These are phyloP conservation scores for Neurospora sublineolata DNA, from an alignment of 495 filamentous ascomycete species.

Conservation along the genomic window DNA sequence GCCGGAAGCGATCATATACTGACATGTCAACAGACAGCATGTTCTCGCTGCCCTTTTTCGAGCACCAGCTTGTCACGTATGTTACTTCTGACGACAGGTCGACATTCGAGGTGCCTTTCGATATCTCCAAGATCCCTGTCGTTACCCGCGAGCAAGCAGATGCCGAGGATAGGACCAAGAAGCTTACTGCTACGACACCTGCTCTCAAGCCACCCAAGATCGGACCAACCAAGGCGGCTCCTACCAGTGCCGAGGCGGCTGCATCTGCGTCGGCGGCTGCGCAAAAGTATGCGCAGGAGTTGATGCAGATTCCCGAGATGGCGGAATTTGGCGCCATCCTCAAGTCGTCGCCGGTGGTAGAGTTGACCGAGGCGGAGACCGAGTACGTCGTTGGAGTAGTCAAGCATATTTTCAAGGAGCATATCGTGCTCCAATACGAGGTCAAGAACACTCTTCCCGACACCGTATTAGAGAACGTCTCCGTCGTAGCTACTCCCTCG, in stretches of 20 bases:
- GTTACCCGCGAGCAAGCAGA: constrained; percentile 92
- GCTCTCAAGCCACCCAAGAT: constrained; percentile 88
- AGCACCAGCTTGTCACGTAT: constrained; percentile 96
- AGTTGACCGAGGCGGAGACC: constrained; percentile 92
- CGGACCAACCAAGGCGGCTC: constrained; percentile 63
- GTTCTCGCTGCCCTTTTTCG: constrained; percentile 89
- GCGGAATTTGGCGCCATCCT: constrained; percentile 77
- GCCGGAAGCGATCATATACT: constrained; percentile 19
- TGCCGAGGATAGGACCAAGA: constrained; percentile 94
- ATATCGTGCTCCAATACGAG: constrained; percentile 92
- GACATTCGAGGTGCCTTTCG: constrained; percentile 77
- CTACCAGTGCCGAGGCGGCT: constrained; percentile 57
- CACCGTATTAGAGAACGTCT: constrained; percentile 81
- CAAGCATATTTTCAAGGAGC: constrained; percentile 96
- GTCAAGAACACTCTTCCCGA: constrained; percentile 95
- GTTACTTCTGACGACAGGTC: constrained; percentile 81
- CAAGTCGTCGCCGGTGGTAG: constrained; percentile 76
- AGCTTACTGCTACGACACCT: constrained; percentile 81
- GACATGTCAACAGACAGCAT: constrained; percentile 48
- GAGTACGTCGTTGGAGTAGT: constrained; percentile 90
- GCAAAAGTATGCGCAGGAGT: constrained; percentile 76
- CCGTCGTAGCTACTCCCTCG: constrained; percentile 71
- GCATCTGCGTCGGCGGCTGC: constrained; percentile 64
- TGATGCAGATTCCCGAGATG: constrained; percentile 83
- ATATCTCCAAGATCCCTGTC: constrained; percentile 80